Evolutionary conservation across 2,329 filamentous ascomycete genomes (phyloP).

Genomic region (Bretziella fagacearum): DNA sequence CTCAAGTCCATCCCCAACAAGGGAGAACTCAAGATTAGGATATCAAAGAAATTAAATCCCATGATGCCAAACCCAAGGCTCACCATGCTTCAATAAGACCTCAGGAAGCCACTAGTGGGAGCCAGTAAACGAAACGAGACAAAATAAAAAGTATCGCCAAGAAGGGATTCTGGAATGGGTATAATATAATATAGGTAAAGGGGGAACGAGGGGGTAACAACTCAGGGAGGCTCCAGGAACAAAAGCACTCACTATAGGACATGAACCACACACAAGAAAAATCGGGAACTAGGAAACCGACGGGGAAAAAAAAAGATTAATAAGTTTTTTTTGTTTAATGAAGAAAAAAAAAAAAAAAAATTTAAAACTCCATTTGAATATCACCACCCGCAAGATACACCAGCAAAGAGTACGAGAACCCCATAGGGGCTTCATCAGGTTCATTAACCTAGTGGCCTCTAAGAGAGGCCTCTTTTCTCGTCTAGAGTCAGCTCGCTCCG

Average conservation of each 20-base stretch:
- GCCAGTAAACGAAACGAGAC: not conserved
- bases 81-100: not conserved
- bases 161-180: not conserved
- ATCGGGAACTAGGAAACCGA: not conserved
- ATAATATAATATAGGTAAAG: not conserved
- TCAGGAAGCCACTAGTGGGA: no score
- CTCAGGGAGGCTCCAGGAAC: not conserved
- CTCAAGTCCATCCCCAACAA: not conserved
- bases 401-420: no score
- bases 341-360: not conserved
- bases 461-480: not conserved
- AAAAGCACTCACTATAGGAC: not conserved
- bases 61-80: not conserved
- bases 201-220: not conserved
- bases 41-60: not conserved
- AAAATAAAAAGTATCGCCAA: slow-evolving; percentile 1
- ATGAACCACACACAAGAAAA: not conserved
- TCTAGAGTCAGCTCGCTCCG: not conserved
- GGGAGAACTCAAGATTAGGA: not conserved
- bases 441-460: no score
- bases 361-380: not conserved
- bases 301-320: not conserved
- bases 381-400: not conserved
- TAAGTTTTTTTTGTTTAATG: not conserved
- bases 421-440: no score